phyloP scores from a whole-genome alignment of 2,329 filamentous ascomycete species.

The Neofusicoccum sp. region DNA sequence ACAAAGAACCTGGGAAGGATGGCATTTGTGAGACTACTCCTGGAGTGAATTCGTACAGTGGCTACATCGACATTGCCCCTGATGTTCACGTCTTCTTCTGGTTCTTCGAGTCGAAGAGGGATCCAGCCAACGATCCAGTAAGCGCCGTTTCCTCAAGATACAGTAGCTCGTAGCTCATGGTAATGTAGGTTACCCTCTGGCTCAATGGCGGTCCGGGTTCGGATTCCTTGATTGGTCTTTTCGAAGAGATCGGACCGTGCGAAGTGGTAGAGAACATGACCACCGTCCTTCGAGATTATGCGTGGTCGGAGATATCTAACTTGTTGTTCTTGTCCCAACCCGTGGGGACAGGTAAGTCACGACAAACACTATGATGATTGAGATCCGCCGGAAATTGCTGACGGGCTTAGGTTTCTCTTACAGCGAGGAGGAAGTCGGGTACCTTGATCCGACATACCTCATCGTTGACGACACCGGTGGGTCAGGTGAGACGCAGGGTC shows the following conservation, averaged over 20 bases:
- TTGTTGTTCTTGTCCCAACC: constrained; percentile 41
- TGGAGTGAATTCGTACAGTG: constrained; percentile 38
- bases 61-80: constrained; percentile 39
- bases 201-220: background rate
- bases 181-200: background rate
- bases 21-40: constrained; percentile 45
- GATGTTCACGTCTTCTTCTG: constrained; percentile 43
- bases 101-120: constrained; percentile 49
- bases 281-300: constrained; percentile 36
- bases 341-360: constrained; percentile 24
- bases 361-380: too few relatives aligned
- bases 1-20: constrained; percentile 44
- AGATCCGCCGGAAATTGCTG: constrained; percentile 37
- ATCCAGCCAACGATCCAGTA: constrained; percentile 50
- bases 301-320: constrained; percentile 39
- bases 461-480: background rate
- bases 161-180: background rate
- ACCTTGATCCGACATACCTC: background rate
- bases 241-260: constrained; percentile 43
- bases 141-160: constrained; percentile 47
- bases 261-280: constrained; percentile 41
- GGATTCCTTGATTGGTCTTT: background rate
- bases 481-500: background rate
- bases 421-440: constrained; percentile 22
- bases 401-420: constrained; percentile 38